Evolutionary conservation across 2,329 filamentous ascomycete genomes (phyloP), one percentile per base, ranked within the genome.

Genomic region (Zopfia rhizophila): DNA sequence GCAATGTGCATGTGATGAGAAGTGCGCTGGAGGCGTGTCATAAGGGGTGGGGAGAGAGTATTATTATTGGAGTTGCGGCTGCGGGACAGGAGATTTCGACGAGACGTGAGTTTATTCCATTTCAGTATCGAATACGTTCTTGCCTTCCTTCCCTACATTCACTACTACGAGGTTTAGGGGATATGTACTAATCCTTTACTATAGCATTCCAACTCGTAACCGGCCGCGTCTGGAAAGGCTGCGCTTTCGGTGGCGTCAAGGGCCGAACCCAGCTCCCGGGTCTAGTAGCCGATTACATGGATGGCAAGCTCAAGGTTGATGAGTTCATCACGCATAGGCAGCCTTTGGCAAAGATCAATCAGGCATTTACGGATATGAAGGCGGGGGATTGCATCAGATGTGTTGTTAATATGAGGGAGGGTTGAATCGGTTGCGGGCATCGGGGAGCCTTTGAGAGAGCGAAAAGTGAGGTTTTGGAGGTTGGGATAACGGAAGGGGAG

Each of bases 251-350:
- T 61, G 94, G 94, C 64, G 92, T 99, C 82, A 99, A 97, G 82
- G 94, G 94, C 61, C 92, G 94, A 68, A 87, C 89, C 23, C 94
- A 99, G 78, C 85, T 99, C 57, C 88, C 89, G 35, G 86, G 82
- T 48, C 86, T 99, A 28, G 91, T 99, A 17, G 78, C 85, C 59
- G 93, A 97, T 75, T 99, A 99, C 78, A 82, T 95, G 73, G 82
- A 83, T 40, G 92, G 92, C 63, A 84, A 88, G 69, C 87, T 99
- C 70, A 97, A 97, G 86, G 94, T 97, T 32, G 93, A 97, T 72
- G 94, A 99, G 79, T 97, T 97, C 80, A 97, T 99, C 78, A 99
- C 94, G 22, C 94, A 99, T 79, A 86, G 92, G 63, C 90, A 96
- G 78, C 83, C 82, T 3, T 80, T 99, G 31, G 77, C 78, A 50